Evolutionary conservation across 352 stramenopile species (phyloP), one percentile per base, ranked within the genome.

Genomic region (Pythium phragmitis): DNA sequence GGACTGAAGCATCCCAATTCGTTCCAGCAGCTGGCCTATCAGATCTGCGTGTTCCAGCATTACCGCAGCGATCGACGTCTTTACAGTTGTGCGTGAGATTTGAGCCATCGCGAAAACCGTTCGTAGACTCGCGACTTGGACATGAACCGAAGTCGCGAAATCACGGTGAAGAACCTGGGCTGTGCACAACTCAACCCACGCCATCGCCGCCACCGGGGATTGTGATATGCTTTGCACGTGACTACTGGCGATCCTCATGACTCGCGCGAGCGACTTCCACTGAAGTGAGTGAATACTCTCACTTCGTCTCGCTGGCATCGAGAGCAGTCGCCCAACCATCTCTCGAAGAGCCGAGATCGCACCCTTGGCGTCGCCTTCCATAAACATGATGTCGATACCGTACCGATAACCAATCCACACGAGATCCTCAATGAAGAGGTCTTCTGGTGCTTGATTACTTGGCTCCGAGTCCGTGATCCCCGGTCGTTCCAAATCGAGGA

Each of bases 1-100:
- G n/a, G 64, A 66, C n/a, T 63, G 57, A n/a, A 70, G 52, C 21
- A 30, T 13, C 3, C 64, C 64, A 42, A 70, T 62, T 12, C 39
- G 42, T 36, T 69, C 53, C 2, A 73, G 34, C 33, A 70, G 50
- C 16, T 46, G 45, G 11, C 17, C 14, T 7, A 53, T 8, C 2
- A 69, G 30, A 1, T 42, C 13, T 14, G n/a, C 16, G 17, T 47
- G 37, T 9, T 60, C 43, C 12, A 54, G 14, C 2, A 57, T 16
- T 19, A 57, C 11, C 8, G 19, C 2, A n/a, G 28, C 28, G 23
- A 46, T 39, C 19, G 41, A 41, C 3, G 54, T 14, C 14, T 58
- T 23, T 13, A 51, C 34, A 5, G 9, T 13, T 17, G 30, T 11
- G 49, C 23, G 34, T 45, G 57, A 51, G 21, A 33, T 36, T 26